Conservation (phyloP, 208 protist species). For the Acanthamoeba triangularis region DNA sequence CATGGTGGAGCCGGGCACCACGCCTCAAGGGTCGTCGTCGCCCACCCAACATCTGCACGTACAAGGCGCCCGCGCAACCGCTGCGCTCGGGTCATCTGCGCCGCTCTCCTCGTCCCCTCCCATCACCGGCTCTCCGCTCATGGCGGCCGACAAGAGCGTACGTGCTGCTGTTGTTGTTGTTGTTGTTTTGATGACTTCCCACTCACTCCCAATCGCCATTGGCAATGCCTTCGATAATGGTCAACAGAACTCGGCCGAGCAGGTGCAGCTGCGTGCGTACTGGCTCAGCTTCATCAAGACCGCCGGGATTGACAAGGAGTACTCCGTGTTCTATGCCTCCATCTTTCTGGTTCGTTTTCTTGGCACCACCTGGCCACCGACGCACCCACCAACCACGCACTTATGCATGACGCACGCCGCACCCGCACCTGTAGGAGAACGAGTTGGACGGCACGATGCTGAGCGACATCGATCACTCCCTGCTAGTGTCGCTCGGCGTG, state of each 20-base stretch:
- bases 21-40: neutral
- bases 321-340: neutral
- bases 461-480: constrained; percentile 2
- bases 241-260: constrained; percentile 7
- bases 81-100: neutral
- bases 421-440: neutral
- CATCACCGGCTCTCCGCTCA: neutral
- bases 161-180: neutral
- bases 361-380: no score
- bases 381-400: no score
- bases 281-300: constrained; percentile 43
- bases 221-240: no score
- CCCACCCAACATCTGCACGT: neutral
- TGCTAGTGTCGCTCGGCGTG: constrained; percentile 4
- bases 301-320: constrained; percentile 25
- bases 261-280: neutral
- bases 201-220: no score
- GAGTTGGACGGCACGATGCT: constrained; percentile 49
- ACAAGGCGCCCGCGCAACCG: no score
- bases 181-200: neutral
- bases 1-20: neutral
- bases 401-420: no score
- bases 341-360: neutral
- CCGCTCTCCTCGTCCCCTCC: neutral
- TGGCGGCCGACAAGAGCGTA: neutral